Base-by-base conservation (phyloP, 495 filamentous ascomycete species). In the Stereocaulon alpinum region DNA sequence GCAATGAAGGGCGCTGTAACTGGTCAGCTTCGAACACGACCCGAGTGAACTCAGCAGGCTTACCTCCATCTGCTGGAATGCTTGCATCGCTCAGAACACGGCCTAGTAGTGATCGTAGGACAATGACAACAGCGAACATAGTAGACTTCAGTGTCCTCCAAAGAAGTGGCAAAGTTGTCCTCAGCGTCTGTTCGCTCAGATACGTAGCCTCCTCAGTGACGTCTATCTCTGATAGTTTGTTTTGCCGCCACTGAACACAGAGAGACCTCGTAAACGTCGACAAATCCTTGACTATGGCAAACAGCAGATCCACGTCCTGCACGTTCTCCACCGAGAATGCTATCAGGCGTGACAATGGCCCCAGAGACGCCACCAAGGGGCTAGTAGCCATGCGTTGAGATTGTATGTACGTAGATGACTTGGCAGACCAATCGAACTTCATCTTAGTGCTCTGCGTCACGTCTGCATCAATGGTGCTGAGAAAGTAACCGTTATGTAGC, bases 191-290 rank as follows among this genome's bases (percentile, higher is more conserved):
- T 0, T 82, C 74, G 24, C 85, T 82, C 17, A 98, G 73, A 62
- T 80, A 86, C 24, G 78, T 70, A 2, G 66, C 62, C 66, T 96
- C 90, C 68, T 95, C 86, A 0, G 86, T 82, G 50, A 76, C 68
- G 63, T 96, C 93, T 54, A 96, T 77, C 60, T 88, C 84, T 1
- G 87, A 94, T 40, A 98, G 76, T 63, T 89, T 89, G 69, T 84
- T 93, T 61, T 82, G 81, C 53, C 85, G 80, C 93, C 93, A 98
- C 66, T 89, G 85, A n/a, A 84, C 77, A 53, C 85, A 74, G 24
- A 98, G 66, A 4, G 77, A 85, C 30, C 82, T 76, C 9, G 85
- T 78, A 65, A 98, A 95, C 12, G 74, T 76, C 6, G 82, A 73
- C 29, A 96, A 67, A 58, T 87, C 80, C 61, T 90, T 86, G n/a